Evolutionary conservation across 2,329 filamentous ascomycete species (phyloP), one percentile per base, ranked within the genome.

Genomic region (Aspergillus eucalypticola): DNA sequence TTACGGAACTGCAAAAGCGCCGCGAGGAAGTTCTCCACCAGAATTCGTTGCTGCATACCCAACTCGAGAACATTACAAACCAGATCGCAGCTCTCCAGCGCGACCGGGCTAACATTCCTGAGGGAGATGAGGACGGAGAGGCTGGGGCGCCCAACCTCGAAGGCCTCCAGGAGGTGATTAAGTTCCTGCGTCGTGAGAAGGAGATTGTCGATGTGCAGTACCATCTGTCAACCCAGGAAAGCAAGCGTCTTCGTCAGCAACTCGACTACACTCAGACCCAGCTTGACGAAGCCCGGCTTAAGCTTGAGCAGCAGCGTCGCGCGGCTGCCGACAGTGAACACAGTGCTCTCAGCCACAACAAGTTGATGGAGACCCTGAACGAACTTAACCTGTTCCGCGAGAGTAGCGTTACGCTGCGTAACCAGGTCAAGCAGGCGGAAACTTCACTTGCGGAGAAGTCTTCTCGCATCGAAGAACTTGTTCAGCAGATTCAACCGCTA

Each of bases 191-290:
- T 49, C 90, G 92, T 44, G 96, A 99, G 78, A 99, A 98, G 81
- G 95, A 98, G 73, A 98, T 99, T 66, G 85, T 97, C 8, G 94
- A 99, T 68, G 91, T 97, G n/a, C 94, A 98, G 71, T 90, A 92
- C 69, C 93, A 97, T 67, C 83, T 98, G 48, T 93, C 94, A 69
- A 84, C 88, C 0, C 91, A 96, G 69, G 95, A 99, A 76, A 84
- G 87, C 56, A 96, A 96, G 77, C 88, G 95, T 56, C 78, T 97
- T 44, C 91, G 94, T 70, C 92, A 97, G 69, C 92, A 98, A 71
- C 84, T 97, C 23, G 90, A 96, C 54, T 93, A 96, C 72, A 84
- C 89, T 8, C 91, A 95, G 69, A 86, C 86, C 21, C 92, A 98
- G 73, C 87, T 99, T 7, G 95, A 99, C 63, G 92, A 97, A 67